Percentiles rank a stretch among this genome's conserved stretches.
Evolutionary conservation across 2,329 filamentous ascomycete genomes (phyloP).

Genomic region (Aspergillus texensis): DNA sequence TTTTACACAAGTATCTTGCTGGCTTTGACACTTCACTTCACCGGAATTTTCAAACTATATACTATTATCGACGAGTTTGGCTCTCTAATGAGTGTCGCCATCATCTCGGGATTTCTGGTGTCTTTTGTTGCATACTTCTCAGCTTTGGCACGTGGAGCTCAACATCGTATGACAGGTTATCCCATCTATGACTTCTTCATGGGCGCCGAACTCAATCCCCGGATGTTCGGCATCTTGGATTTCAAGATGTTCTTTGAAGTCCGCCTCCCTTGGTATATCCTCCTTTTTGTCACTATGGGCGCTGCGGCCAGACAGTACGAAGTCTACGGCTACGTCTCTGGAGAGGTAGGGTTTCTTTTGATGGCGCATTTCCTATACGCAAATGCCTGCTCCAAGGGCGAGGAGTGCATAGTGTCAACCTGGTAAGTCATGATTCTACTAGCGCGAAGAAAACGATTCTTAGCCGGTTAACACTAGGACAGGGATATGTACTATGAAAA

Average conservation of each 20-base stretch:
- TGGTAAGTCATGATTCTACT: conserved; percentile 56
- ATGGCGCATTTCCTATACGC: conserved; percentile 92
- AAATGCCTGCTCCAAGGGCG: conserved; percentile 88
- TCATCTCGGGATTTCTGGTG: conserved; percentile 84
- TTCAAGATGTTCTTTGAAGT: conserved; percentile 98
- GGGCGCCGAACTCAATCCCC: conserved; percentile 83
- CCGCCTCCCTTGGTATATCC: conserved; percentile 87
- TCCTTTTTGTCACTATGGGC: conserved; percentile 76
- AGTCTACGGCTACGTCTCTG: conserved; percentile 79
- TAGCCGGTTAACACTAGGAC: conserved; percentile 16
- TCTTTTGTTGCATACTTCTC: conserved; percentile 84
- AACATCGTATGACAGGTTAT: conserved; percentile 89
- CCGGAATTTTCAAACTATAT: conserved; percentile 84
- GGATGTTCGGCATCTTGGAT: conserved; percentile 81
- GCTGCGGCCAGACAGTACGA: conserved; percentile 83
- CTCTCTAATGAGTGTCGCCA: conserved; percentile 87
- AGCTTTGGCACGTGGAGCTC: conserved; percentile 74
- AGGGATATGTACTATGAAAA: conserved; percentile 97
- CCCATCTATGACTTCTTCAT: conserved; percentile 88
- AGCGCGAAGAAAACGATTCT: background rate
- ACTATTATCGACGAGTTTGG: conserved; percentile 95
- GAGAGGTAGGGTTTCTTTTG: conserved; percentile 80
- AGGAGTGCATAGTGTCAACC: conserved; percentile 85
- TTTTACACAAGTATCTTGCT: conserved; percentile 83
- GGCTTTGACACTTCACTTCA: conserved; percentile 73